phyloP scores from a whole-genome alignment of 2,329 filamentous ascomycete species.

The Geoglossum cookeanum region DNA sequence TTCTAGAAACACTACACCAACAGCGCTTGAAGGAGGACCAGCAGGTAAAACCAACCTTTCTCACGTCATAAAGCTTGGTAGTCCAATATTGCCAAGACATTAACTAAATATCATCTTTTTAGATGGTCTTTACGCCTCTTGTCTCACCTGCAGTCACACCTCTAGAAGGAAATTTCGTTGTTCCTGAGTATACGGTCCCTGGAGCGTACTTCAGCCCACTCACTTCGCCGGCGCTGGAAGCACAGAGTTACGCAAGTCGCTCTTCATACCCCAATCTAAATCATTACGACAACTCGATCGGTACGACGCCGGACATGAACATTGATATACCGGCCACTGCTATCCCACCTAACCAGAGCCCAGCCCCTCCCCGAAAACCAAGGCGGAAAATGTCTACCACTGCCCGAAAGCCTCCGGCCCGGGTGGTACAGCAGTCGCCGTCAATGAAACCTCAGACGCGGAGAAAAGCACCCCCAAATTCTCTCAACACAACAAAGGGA shows the following conservation, averaged over 20 bases:
- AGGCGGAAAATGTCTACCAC: conserved; percentile 10
- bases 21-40: conserved; percentile 50
- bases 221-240: conserved; percentile 61
- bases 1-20: conserved; percentile 44
- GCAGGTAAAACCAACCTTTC: conserved; percentile 2
- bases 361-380: conserved; percentile 9
- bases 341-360: conserved; percentile 2
- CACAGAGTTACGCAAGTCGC: conserved; percentile 35
- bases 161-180: conserved; percentile 47
- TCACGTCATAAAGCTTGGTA: not conserved
- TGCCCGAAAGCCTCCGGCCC: conserved; percentile 11
- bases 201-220: conserved; percentile 67
- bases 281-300: conserved; percentile 24
- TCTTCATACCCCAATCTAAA: conserved; percentile 26
- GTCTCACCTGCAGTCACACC: conserved; percentile 74
- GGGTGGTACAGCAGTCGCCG: conserved; percentile 20
- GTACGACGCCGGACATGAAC: conserved; percentile 34
- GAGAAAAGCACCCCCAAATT: conserved; percentile 23
- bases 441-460: conserved; percentile 23
- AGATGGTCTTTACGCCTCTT: conserved; percentile 63
- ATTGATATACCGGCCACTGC: conserved; percentile 1
- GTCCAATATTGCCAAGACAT: not conserved
- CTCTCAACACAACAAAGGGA: conserved; percentile 14
- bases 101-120: conserved; percentile 10
- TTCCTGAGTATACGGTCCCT: conserved; percentile 41